These are phyloP conservation scores for Ophiostoma populinum DNA, from an alignment of 2,329 filamentous ascomycete genomes.

Conservation along the genomic window DNA sequence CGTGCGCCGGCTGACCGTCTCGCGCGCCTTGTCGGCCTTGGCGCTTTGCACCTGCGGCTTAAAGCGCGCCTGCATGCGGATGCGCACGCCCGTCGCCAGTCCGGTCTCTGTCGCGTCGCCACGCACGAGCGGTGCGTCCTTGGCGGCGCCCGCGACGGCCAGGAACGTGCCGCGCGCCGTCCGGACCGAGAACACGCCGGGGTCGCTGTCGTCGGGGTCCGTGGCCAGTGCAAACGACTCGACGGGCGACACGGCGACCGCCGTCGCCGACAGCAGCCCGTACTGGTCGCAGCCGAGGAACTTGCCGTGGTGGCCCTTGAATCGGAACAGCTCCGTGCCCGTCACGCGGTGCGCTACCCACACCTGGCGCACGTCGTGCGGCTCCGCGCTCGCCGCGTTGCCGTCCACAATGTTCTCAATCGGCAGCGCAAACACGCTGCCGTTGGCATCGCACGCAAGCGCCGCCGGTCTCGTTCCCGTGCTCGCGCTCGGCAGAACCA, in stretches of 20 bases:
- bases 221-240: conserved; percentile 59
- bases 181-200: conserved; percentile 58
- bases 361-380: conserved; percentile 88
- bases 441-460: conserved; percentile 70
- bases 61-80: conserved; percentile 91
- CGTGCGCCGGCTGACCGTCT: conserved; percentile 75
- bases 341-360: conserved; percentile 78
- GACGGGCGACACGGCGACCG: conserved; percentile 67
- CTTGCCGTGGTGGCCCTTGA: conserved; percentile 84
- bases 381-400: conserved; percentile 72
- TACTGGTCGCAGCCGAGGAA: conserved; percentile 76
- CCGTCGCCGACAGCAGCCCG: conserved; percentile 57
- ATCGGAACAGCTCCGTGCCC: conserved; percentile 64
- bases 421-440: conserved; percentile 65
- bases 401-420: conserved; percentile 81
- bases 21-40: conserved; percentile 67
- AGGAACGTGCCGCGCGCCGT: conserved; percentile 57
- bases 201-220: conserved; percentile 12
- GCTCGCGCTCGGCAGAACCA: conserved; percentile 62
- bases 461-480: conserved; percentile 35
- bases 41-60: conserved; percentile 66
- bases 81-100: conserved; percentile 55
- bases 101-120: conserved; percentile 54
- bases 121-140: conserved; percentile 44
- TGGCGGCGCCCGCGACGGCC: conserved; percentile 35